These are phyloP conservation scores for Elsinoe australis DNA, from an alignment of 2,329 filamentous ascomycete genomes.

Conservation along the genomic window DNA sequence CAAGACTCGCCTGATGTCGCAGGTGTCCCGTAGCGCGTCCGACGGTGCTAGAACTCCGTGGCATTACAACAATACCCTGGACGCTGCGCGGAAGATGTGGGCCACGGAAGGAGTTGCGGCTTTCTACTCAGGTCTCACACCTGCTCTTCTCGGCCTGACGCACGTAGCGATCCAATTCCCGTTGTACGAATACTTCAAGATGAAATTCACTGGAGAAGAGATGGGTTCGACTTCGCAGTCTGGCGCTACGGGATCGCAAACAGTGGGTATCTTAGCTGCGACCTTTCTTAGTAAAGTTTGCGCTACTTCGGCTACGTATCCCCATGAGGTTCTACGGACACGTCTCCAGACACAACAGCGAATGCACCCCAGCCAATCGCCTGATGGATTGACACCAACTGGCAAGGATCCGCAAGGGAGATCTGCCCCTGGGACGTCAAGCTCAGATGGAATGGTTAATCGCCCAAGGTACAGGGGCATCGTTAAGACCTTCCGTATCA, in stretches of 20 bases:
- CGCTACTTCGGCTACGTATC: slow-evolving; percentile 91
- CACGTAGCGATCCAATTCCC: slow-evolving; percentile 98
- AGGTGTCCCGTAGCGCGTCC: slow-evolving; percentile 55
- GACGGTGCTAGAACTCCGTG: slow-evolving; percentile 60
- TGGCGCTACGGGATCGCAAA: slow-evolving; percentile 40
- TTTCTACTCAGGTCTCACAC: slow-evolving; percentile 92
- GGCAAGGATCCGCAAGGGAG: slow-evolving; percentile 33
- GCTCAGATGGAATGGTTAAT: slow-evolving; percentile 49
- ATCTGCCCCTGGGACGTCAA: slow-evolving; percentile 28
- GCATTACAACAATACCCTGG: slow-evolving; percentile 83
- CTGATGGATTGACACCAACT: slow-evolving; percentile 40
- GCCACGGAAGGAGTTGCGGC: slow-evolving; percentile 75
- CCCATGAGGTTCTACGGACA: slow-evolving; percentile 92
- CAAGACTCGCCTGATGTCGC: slow-evolving; percentile 96
- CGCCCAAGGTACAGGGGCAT: slow-evolving; percentile 65
- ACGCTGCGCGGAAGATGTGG: slow-evolving; percentile 96
- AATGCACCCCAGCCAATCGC: slow-evolving; percentile 36
- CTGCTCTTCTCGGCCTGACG: slow-evolving; percentile 81
- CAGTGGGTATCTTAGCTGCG: slow-evolving; percentile 74
- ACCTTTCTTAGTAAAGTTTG: slow-evolving; percentile 91
- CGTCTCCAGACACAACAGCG: slow-evolving; percentile 88
- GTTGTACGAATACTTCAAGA: slow-evolving; percentile 88
- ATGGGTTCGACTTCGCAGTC: slow-evolving; percentile 63
- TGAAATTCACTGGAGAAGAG: slow-evolving; percentile 76
- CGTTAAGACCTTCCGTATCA: slow-evolving; percentile 71